A percentile compares a stretch with the other conserved stretches of the same genome.
Evolutionary conservation across 2,329 filamentous ascomycete species (phyloP).

Genomic region (Elsinoe arachidis): DNA sequence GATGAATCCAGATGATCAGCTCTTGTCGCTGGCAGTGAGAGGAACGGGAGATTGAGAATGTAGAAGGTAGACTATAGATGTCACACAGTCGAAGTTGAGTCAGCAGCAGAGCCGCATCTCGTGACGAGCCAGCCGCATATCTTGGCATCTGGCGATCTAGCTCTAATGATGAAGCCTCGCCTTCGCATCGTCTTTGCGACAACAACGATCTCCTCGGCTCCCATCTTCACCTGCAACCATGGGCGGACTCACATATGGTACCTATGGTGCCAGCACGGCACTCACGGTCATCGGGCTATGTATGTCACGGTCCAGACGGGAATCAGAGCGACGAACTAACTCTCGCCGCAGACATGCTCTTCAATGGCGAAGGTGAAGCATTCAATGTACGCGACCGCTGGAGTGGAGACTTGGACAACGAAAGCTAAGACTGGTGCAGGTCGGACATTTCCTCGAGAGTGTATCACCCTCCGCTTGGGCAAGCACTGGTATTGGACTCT

Average conservation of each 20-base stretch:
- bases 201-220: neutral
- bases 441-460: conserved; percentile 88
- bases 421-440: conserved; percentile 38
- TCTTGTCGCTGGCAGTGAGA: neutral
- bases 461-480: conserved; percentile 95
- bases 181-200: neutral
- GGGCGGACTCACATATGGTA: conserved; percentile 29
- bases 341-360: conserved; percentile 78
- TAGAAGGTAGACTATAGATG: no score
- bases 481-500: conserved; percentile 78
- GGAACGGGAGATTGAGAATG: no score
- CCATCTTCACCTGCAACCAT: conserved; percentile 16
- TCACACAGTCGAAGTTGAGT: neutral
- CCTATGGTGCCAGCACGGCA: conserved; percentile 27
- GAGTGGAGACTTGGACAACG: neutral
- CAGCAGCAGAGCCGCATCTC: neutral
- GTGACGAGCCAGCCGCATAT: neutral
- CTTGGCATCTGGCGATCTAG: neutral
- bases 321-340: conserved; percentile 21
- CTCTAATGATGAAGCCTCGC: conserved; percentile 10
- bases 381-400: conserved; percentile 64
- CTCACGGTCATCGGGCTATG: conserved; percentile 31
- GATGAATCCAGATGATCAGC: neutral
- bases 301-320: conserved; percentile 20
- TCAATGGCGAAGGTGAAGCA: conserved; percentile 87